Conservation (phyloP, 139 green algal species). For the Dunaliella primolecta region DNA sequence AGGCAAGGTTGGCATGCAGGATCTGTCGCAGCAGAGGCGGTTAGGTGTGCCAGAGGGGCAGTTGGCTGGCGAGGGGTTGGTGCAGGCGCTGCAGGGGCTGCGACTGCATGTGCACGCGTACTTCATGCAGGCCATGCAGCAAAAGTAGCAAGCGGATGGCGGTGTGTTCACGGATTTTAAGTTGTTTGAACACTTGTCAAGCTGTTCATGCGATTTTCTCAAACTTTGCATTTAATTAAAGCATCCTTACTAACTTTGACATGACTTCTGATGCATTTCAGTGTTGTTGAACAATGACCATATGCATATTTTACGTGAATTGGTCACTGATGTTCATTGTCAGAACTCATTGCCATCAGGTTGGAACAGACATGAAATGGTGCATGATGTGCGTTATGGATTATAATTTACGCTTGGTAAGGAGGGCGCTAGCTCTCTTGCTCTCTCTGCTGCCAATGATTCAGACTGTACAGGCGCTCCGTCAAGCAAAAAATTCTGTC, state of each 20-base stretch:
- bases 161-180: not conserved
- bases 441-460: no score
- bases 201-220: not conserved
- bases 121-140: not conserved
- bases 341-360: no score
- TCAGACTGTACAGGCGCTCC: no score
- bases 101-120: constrained; percentile 1
- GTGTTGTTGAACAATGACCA: not conserved
- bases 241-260: not conserved
- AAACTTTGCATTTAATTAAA: not conserved
- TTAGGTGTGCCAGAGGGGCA: not conserved
- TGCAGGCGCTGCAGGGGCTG: not conserved
- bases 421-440: no score
- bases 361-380: no score
- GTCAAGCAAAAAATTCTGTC: no score
- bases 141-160: not conserved
- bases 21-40: not conserved
- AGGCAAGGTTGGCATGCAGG: not conserved
- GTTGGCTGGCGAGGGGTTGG: not conserved
- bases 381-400: no score
- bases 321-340: no score
- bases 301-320: no score
- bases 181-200: not conserved
- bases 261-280: not conserved
- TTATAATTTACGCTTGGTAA: no score